Conservation (phyloP, 768 basidiomycete species). For the Pisolithus albus region DNA sequence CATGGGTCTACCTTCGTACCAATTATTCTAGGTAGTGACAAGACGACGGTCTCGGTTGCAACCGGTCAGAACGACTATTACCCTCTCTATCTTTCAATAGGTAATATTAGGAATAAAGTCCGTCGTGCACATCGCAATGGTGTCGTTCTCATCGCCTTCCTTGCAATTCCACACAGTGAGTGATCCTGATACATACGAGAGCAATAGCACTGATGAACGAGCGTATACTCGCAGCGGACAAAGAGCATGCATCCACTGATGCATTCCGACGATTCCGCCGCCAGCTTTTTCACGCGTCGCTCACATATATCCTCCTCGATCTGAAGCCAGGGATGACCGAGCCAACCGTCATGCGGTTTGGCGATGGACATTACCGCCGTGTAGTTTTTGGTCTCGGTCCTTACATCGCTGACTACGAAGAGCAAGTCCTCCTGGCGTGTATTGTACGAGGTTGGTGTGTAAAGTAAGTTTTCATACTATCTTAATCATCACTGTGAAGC, state of each 20-base stretch:
- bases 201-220: not conserved
- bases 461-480: not conserved
- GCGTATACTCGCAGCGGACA: constrained; percentile 1
- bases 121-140: constrained; percentile 4
- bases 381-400: constrained; percentile 29
- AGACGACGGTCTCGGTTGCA: too few species aligned
- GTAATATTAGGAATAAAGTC: constrained; percentile 12
- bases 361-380: constrained; percentile 25
- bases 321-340: constrained; percentile 22
- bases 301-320: constrained; percentile 15
- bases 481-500: not conserved
- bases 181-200: not conserved
- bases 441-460: constrained; percentile 31
- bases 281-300: constrained; percentile 26
- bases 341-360: constrained; percentile 18
- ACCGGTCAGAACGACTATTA: too few species aligned
- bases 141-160: constrained; percentile 13
- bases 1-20: too few species aligned
- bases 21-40: too few species aligned
- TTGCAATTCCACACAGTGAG: constrained; percentile 28
- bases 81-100: constrained; percentile 2
- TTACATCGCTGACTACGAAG: constrained; percentile 34
- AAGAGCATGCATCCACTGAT: constrained; percentile 6
- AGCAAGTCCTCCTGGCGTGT: constrained; percentile 28
- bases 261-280: constrained; percentile 22